Conservation (phyloP, 306 rosid genomes). For the Pterocarpus santalinus region DNA sequence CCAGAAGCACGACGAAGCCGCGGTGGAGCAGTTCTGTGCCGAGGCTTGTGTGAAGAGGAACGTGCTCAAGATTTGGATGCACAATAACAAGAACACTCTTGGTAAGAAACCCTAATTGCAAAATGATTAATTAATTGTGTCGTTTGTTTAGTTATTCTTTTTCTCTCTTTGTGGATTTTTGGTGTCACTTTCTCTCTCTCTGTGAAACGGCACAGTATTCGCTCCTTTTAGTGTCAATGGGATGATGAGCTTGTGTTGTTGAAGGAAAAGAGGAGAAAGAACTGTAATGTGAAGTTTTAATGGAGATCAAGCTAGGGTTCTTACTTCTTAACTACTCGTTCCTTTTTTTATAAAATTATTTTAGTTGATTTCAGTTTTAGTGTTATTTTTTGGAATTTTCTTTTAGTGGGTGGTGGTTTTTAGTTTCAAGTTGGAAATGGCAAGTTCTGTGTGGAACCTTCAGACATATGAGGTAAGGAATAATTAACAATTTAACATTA, state of each 20-base stretch:
- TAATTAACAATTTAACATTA: background rate
- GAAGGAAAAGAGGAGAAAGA: background rate
- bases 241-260: conserved; percentile 3
- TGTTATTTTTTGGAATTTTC: background rate
- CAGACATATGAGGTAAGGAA: background rate
- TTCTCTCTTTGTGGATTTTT: conserved; percentile 12
- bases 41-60: conserved; percentile 71
- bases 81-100: conserved; percentile 89
- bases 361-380: background rate
- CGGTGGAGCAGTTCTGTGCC: conserved; percentile 77
- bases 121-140: background rate
- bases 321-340: conserved; percentile 2
- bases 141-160: background rate
- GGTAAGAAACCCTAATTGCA: conserved; percentile 87
- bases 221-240: background rate
- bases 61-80: conserved; percentile 97
- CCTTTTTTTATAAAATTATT: conserved; percentile 11
- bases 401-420: background rate
- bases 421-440: background rate
- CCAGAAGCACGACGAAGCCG: conserved; percentile 85
- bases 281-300: conserved; percentile 22
- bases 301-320: conserved; percentile 40
- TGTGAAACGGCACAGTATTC: background rate
- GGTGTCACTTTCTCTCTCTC: background rate
- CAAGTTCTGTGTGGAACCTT: background rate